phyloP scores from a whole-genome alignment of 768 basidiomycete species.

The Gloeostereum incarnatum region DNA sequence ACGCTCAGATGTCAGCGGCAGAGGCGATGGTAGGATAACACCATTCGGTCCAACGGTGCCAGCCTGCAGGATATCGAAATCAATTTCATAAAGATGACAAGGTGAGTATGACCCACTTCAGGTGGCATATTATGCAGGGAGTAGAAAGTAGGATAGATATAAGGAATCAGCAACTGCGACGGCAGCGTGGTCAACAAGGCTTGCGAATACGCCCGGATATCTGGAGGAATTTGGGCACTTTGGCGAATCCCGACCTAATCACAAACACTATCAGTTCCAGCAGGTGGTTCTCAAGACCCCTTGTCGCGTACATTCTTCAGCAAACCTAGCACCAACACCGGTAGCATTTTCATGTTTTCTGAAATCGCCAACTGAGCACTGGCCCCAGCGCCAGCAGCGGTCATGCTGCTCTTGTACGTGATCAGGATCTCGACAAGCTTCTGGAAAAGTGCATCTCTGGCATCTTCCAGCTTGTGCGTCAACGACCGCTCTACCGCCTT shows the following conservation, averaged over 20 bases:
- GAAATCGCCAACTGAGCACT: slow-evolving; percentile 89
- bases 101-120: slow-evolving; percentile 44
- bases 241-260: slow-evolving; percentile 85
- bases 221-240: slow-evolving; percentile 94
- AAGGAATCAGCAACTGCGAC: slow-evolving; percentile 84
- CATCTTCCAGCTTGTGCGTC: slow-evolving; percentile 83
- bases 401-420: slow-evolving; percentile 95
- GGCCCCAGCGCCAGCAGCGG: slow-evolving; percentile 85
- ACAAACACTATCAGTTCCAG: not conserved
- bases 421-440: slow-evolving; percentile 77
- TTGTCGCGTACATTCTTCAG: slow-evolving; percentile 74
- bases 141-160: slow-evolving; percentile 93
- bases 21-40: slow-evolving; percentile 76
- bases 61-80: slow-evolving; percentile 34
- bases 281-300: not conserved
- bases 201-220: slow-evolving; percentile 93
- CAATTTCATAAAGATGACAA: not conserved
- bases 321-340: slow-evolving; percentile 80
- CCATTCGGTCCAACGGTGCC: slow-evolving; percentile 89
- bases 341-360: slow-evolving; percentile 93
- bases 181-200: slow-evolving; percentile 86
- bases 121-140: slow-evolving; percentile 94
- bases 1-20: slow-evolving; percentile 91
- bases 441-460: slow-evolving; percentile 76
- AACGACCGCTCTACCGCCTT: slow-evolving; percentile 89